Percentiles rank a stretch among this genome's conserved stretches.
Conservation (phyloP, 2,329 filamentous ascomycete genomes). For the Chrysosporium queenslandicum region DNA sequence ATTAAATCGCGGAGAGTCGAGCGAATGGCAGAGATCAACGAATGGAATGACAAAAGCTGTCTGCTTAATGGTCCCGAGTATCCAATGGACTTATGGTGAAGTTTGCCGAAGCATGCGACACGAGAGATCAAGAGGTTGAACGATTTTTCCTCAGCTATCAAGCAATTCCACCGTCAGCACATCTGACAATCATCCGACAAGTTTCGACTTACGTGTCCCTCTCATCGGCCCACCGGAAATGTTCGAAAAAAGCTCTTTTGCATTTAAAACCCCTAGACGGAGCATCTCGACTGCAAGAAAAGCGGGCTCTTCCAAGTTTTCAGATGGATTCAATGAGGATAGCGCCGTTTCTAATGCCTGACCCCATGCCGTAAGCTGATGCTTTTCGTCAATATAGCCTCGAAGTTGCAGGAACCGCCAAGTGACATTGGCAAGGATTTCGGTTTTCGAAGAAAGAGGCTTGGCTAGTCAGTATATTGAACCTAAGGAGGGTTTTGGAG, state of each 20-base stretch:
- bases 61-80: constrained; percentile 92
- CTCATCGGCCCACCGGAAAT: constrained; percentile 51
- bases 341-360: constrained; percentile 64
- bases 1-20: constrained; percentile 70
- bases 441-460: constrained; percentile 53
- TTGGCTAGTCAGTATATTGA: constrained; percentile 19
- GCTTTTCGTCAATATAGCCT: constrained; percentile 68
- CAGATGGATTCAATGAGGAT: constrained; percentile 47
- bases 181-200: not conserved
- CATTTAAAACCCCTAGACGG: constrained; percentile 65
- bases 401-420: constrained; percentile 87
- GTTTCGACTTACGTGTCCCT: constrained; percentile 38
- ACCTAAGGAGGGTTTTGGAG: not conserved
- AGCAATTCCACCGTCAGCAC: constrained; percentile 18
- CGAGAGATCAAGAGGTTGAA: constrained; percentile 76
- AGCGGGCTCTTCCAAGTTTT: constrained; percentile 62
- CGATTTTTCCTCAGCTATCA: constrained; percentile 61
- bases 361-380: constrained; percentile 76
- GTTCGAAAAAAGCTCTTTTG: constrained; percentile 52
- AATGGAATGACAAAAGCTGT: constrained; percentile 76
- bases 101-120: constrained; percentile 69
- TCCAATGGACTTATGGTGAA: constrained; percentile 74
- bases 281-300: constrained; percentile 80
- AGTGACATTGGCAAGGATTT: constrained; percentile 63
- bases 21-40: constrained; percentile 68